Evolutionary conservation across 352 stramenopile genomes (phyloP), one percentile per base, ranked within the genome.

Genomic region (Thalassiosira gravida): DNA sequence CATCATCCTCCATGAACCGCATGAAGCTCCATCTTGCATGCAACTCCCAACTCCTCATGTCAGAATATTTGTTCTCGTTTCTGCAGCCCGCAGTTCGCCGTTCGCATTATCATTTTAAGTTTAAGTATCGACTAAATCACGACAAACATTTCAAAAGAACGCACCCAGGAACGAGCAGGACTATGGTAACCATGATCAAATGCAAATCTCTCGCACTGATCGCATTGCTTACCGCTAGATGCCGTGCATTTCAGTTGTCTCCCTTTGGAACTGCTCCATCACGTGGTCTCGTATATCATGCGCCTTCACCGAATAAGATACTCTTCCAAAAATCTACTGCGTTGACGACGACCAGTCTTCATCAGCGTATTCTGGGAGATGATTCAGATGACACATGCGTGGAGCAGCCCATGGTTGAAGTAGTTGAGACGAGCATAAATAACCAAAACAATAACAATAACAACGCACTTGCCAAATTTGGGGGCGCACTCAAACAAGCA

Each of bases 391-490:
- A 42, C 35, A 13, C 13, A n/a, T n/a, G n/a, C 35, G 35, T 42
- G 35, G 6, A 42, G 6, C 6, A 6, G 35, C 35, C 35, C 13
- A 6, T 13, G 6, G 35, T 42, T 42, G 35, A 42, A 42, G 6
- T 42, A 6, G 35, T 42, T 13, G 35, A 42, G 35, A 13, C 35
- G 6, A 13, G n/a, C n/a, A n/a, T n/a, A 42, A 42, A 42, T 13
- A 13, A 42, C 35, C n/a, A n/a, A 42, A 55, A 27, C 9, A 55
- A 55, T n/a, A 55, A 55, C 18, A 20, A 55, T 3, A 64, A 64
- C 55, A 32, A 58, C 16, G 55, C 8, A 3, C 25, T 64, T 24
- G 32, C 32, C 5, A 49, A 39, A 7, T 47, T 64, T 25, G 30
- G 27, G 16, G 29, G 8, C 32, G 49, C 46, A 44, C 29, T 64